Percentiles rank a stretch among this genome's conserved stretches.
phyloP scores from a whole-genome alignment of 768 basidiomycete genomes.

The Tulasnella sp. region DNA sequence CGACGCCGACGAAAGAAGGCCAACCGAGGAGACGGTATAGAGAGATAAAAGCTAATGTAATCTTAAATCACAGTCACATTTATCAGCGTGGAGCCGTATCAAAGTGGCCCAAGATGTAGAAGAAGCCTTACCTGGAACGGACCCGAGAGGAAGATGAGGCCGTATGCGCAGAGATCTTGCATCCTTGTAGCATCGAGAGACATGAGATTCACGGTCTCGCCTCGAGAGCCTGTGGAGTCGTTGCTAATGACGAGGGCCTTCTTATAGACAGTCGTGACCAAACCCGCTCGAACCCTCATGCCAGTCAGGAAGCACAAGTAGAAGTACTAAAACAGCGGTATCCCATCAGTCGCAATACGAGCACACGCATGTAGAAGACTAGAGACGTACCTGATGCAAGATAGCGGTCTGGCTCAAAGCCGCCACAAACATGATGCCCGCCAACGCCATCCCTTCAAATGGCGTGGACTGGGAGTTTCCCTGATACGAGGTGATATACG shows the following conservation, averaged over 20 bases:
- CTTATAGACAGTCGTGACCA: slow-evolving; percentile 75
- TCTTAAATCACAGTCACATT: slow-evolving; percentile 33
- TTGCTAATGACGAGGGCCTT: slow-evolving; percentile 81
- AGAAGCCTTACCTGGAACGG: slow-evolving; percentile 55
- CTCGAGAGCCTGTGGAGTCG: slow-evolving; percentile 65
- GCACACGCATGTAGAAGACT: neutral
- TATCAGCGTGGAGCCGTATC: neutral
- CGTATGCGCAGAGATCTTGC: slow-evolving; percentile 74
- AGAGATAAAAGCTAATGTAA: slow-evolving; percentile 79
- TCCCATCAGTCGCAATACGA: neutral
- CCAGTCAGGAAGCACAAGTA: slow-evolving; percentile 74
- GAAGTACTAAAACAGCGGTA: slow-evolving; percentile 53
- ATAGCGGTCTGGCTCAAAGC: slow-evolving; percentile 70
- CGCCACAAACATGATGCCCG: slow-evolving; percentile 66
- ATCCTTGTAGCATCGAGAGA: slow-evolving; percentile 72
- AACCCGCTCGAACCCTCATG: slow-evolving; percentile 87
- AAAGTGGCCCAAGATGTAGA: neutral
- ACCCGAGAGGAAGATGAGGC: slow-evolving; percentile 74
- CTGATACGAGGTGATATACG: slow-evolving; percentile 75
- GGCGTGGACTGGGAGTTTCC: slow-evolving; percentile 22
- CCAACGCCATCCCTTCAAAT: slow-evolving; percentile 66
- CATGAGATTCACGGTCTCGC: slow-evolving; percentile 93
- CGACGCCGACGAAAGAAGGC: slow-evolving; percentile 84
- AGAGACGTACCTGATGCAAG: slow-evolving; percentile 56
- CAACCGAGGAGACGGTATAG: slow-evolving; percentile 85